Conservation (phyloP, 768 basidiomycete genomes). For the Auriscalpium microsporum region DNA sequence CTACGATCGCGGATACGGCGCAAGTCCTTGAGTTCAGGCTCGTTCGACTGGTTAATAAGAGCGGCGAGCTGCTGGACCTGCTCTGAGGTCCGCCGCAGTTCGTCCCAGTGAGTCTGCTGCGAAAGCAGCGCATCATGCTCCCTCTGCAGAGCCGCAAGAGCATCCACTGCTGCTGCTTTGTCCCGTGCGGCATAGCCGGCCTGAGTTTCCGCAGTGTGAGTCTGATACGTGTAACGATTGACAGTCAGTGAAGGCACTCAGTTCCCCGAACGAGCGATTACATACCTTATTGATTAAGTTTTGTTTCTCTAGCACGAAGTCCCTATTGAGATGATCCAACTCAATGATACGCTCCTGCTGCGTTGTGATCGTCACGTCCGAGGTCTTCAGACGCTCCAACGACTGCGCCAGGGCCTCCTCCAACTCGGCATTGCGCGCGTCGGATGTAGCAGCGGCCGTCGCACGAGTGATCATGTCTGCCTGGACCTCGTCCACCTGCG, state of each 20-base stretch:
- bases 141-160: slow-evolving; percentile 44
- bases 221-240: slow-evolving; percentile 43
- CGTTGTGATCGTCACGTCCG: slow-evolving; percentile 58
- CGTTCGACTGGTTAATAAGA: slow-evolving; percentile 46
- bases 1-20: slow-evolving; percentile 49
- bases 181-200: slow-evolving; percentile 50
- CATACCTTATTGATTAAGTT: slow-evolving; percentile 52
- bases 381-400: slow-evolving; percentile 57
- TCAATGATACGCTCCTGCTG: slow-evolving; percentile 52
- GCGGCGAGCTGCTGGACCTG: slow-evolving; percentile 60
- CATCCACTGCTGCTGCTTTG: slow-evolving; percentile 46
- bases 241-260: slow-evolving; percentile 6
- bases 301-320: slow-evolving; percentile 48
- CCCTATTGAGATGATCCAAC: slow-evolving; percentile 53
- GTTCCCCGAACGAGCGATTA: slow-evolving; percentile 3
- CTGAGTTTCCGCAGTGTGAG: slow-evolving; percentile 53
- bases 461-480: slow-evolving; percentile 32
- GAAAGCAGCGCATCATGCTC: slow-evolving; percentile 50
- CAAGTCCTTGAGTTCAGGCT: slow-evolving; percentile 67
- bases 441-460: slow-evolving; percentile 38
- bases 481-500: slow-evolving; percentile 49
- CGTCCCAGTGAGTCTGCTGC: slow-evolving; percentile 76
- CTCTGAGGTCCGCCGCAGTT: slow-evolving; percentile 57
- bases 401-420: slow-evolving; percentile 71
- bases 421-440: slow-evolving; percentile 47